phyloP scores from a whole-genome alignment of 1,139 yeast species.

The Hyphopichia pseudoburtonii region DNA sequence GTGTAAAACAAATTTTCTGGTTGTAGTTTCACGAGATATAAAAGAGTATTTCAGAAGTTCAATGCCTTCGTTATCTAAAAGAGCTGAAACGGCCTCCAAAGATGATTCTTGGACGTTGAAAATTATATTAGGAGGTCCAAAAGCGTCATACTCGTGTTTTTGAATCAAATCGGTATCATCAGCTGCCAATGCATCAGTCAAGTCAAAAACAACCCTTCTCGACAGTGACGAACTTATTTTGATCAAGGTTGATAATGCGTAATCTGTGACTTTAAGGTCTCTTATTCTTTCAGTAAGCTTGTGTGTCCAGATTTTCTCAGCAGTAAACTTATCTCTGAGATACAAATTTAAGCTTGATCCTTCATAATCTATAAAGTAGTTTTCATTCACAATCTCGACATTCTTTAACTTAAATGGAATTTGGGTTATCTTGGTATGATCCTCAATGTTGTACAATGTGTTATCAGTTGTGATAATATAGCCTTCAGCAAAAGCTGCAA shows the following conservation, averaged over 20 bases:
- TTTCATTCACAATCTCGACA: slow-evolving; percentile 12
- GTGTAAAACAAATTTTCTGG: background rate
- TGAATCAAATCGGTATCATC: slow-evolving; percentile 13
- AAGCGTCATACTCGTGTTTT: background rate
- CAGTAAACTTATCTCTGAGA: too few relatives aligned
- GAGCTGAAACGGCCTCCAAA: slow-evolving; percentile 5
- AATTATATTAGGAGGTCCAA: background rate
- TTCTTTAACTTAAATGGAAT: slow-evolving; percentile 10
- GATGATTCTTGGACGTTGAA: background rate
- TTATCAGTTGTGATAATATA: slow-evolving; percentile 1
- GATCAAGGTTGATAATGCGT: slow-evolving; percentile 8
- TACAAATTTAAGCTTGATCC: too few relatives aligned
- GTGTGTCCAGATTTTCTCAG: slow-evolving; percentile 1
- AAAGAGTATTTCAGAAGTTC: background rate
- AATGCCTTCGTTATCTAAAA: background rate
- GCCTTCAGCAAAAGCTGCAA: slow-evolving; percentile 2
- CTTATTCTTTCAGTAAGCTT: background rate
- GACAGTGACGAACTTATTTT: slow-evolving; percentile 10
- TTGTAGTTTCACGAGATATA: background rate
- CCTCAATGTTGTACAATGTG: background rate
- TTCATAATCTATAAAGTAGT: slow-evolving; percentile 7
- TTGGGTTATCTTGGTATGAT: slow-evolving; percentile 4
- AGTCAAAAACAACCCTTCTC: slow-evolving; percentile 24
- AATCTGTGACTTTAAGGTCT: background rate
- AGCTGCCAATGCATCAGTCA: slow-evolving; percentile 27